These are phyloP conservation scores for Cladophialophora chaetospira DNA, from an alignment of 2,329 filamentous ascomycete genomes.

Conservation along the genomic window DNA sequence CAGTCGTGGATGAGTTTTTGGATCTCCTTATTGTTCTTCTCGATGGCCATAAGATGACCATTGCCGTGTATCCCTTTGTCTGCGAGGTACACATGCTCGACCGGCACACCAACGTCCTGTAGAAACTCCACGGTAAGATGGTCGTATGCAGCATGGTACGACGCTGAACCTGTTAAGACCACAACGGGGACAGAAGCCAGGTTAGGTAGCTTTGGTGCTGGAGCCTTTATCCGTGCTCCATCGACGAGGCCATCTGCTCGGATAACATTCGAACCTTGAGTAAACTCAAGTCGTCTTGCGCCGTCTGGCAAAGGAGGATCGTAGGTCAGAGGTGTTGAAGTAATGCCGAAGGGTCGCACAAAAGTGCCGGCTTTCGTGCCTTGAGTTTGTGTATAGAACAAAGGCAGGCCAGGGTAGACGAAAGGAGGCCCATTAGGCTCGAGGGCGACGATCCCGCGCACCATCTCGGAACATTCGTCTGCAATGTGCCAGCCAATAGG, in stretches of 20 bases:
- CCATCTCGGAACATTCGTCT: conserved; percentile 45
- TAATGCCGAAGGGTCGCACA: conserved; percentile 49
- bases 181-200: conserved; percentile 53
- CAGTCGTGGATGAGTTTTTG: conserved; percentile 8
- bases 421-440: conserved; percentile 26
- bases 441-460: conserved; percentile 49
- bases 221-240: conserved; percentile 36
- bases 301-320: conserved; percentile 46
- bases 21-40: conserved; percentile 26
- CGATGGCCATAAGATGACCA: conserved; percentile 44
- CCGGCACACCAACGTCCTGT: conserved; percentile 52
- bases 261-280: not conserved
- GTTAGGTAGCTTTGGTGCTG: conserved; percentile 51
- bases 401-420: conserved; percentile 8
- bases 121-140: conserved; percentile 57
- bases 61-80: conserved; percentile 54
- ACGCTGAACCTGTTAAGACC: conserved; percentile 56
- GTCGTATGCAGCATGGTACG: conserved; percentile 57
- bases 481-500: conserved; percentile 12
- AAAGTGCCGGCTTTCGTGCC: not conserved
- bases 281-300: conserved; percentile 35
- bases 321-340: conserved; percentile 53
- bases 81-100: conserved; percentile 50
- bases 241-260: not conserved
- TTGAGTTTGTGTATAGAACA: conserved; percentile 10